These are phyloP conservation scores for Garcia nutans DNA, from an alignment of 345 rosid genomes.

Conservation along the genomic window DNA sequence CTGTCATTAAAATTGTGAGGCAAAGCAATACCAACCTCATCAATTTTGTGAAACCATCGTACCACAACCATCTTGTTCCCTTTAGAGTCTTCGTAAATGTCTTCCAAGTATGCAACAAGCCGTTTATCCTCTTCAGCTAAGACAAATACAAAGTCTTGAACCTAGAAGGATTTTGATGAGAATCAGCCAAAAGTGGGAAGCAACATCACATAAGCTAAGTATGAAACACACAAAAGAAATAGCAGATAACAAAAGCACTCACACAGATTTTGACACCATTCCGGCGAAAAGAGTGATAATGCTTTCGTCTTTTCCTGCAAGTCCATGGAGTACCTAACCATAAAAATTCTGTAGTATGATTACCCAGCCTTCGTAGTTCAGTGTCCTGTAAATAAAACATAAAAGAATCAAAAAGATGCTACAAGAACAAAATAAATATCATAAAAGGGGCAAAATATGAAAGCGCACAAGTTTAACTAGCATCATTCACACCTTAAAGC, in stretches of 20 bases:
- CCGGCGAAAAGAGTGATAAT: slow-evolving; percentile 59
- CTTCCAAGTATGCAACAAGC: slow-evolving; percentile 78
- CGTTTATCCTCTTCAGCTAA: slow-evolving; percentile 67
- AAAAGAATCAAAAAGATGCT: background rate
- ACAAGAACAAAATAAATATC: background rate
- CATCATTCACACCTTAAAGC: slow-evolving; percentile 37
- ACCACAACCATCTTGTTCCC: slow-evolving; percentile 72
- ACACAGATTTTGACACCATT: slow-evolving; percentile 69
- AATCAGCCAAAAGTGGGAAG: background rate
- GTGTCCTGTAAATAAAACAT: slow-evolving; percentile 25
- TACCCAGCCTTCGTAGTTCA: slow-evolving; percentile 30
- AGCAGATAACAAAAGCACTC: slow-evolving; percentile 25
- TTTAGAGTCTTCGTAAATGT: slow-evolving; percentile 72
- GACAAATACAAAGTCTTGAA: slow-evolving; percentile 68
- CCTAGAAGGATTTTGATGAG: slow-evolving; percentile 41
- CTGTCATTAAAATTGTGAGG: slow-evolving; percentile 58
- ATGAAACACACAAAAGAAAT: background rate
- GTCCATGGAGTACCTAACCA: slow-evolving; percentile 77
- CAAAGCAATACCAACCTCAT: slow-evolving; percentile 72
- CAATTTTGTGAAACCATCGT: slow-evolving; percentile 92
- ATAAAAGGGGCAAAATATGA: background rate
- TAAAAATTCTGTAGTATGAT: slow-evolving; percentile 26
- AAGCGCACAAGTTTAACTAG: background rate
- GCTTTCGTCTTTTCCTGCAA: slow-evolving; percentile 54
- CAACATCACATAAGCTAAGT: background rate